These are phyloP conservation scores for Dicorynia guianensis DNA, from an alignment of 306 rosid species.

Conservation along the genomic window DNA sequence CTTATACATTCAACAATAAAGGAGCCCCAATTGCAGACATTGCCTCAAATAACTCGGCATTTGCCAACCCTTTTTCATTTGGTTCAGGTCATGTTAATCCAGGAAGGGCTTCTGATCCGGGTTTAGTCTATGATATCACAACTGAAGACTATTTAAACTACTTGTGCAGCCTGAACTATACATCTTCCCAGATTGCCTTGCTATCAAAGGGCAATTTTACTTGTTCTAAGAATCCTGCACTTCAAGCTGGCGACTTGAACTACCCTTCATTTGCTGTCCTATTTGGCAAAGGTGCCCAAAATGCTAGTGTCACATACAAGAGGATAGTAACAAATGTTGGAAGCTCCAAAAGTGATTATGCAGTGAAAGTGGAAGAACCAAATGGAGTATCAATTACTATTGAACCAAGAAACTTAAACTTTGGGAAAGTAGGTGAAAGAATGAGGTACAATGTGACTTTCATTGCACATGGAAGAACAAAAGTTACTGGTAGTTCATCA, in stretches of 20 bases:
- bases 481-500: constrained; percentile 37
- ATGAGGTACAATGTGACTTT: constrained; percentile 62
- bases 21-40: constrained; percentile 52
- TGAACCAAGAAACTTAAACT: constrained; percentile 54
- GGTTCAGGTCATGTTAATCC: constrained; percentile 84
- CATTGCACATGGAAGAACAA: constrained; percentile 40
- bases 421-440: constrained; percentile 55
- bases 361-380: constrained; percentile 57
- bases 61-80: constrained; percentile 66
- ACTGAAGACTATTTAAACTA: constrained; percentile 58
- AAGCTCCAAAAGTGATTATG: constrained; percentile 50
- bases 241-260: constrained; percentile 62
- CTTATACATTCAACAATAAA: constrained; percentile 60
- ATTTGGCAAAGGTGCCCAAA: constrained; percentile 32
- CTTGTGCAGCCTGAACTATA: constrained; percentile 66
- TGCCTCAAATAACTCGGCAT: constrained; percentile 33
- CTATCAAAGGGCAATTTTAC: constrained; percentile 48
- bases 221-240: constrained; percentile 45
- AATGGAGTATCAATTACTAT: constrained; percentile 53
- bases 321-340: constrained; percentile 78
- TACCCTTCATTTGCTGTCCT: constrained; percentile 76
- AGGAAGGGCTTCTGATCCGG: constrained; percentile 72
- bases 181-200: constrained; percentile 60
- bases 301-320: constrained; percentile 48
- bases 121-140: constrained; percentile 65